Evolutionary conservation across 2,329 filamentous ascomycete genomes (phyloP), one percentile per base, ranked within the genome.

Genomic region (Aureobasidium sp.): DNA sequence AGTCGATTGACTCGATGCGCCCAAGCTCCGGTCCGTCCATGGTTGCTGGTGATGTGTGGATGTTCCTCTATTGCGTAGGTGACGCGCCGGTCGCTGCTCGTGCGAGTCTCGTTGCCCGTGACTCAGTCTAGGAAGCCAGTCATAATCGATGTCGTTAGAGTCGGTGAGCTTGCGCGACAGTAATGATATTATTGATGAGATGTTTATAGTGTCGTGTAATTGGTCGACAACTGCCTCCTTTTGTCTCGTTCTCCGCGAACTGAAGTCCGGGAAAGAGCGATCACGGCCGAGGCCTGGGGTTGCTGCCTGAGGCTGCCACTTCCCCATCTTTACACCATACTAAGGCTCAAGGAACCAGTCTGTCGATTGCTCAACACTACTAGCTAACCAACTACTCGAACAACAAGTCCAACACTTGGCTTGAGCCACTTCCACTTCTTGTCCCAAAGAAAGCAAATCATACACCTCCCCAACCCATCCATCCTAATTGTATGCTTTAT

Each of bases 11-110:
- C 57, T 60, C 57, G 45, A 45, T 39, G 34, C 60, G 49, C 20
- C 22, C 17, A 25, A 62, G 48, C 1, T 62, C 48, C 2, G 51
- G 48, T 27, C 48, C 48, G 25, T 62, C 60, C 60, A 62, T 62
- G 27, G 60, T n/a, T 53, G 15, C 37, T 61, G 22, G 4, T 20
- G 39, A 6, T 20, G 25, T 55, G 48, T 34, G 8, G 31, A 34
- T 11, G 31, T 20, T 52, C 31, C 7, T 52, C n/a, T 17, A 11
- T 5, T 37, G 31, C 17, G 17, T 34, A 36, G 25, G 27, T 39
- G 29, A 57, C 41, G 53, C 53, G 53, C 25, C 31, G n/a, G 22
- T 39, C 31, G 34, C 34, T 34, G 31, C 4, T 49, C 4, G 20
- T 60, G 42, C 57, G 34, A 41, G 57, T 51, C 41, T 44, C 27